Base-by-base conservation (phyloP, 2,329 filamentous ascomycete genomes). In the Fusarium sp. region DNA sequence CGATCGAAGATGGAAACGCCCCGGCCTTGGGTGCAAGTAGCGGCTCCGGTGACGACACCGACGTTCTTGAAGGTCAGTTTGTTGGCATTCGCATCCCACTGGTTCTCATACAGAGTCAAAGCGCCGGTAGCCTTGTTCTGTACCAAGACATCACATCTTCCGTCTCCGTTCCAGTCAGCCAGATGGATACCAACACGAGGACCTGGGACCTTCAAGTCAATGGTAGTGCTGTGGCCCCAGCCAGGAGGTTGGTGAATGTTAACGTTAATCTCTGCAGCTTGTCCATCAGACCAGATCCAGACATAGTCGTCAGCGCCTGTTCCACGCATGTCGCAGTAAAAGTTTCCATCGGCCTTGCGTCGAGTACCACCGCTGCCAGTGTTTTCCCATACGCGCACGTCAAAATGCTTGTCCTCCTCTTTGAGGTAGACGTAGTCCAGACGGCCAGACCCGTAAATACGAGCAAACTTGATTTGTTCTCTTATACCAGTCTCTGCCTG, bases 201-300 rank as follows among this genome's bases (percentile, higher is more conserved):
- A 5, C 48, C 31, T 1, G 48, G 39, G 15, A 44, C 39, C 7
- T 2, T 51, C 1, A 51, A 19, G 4, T 24, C 25, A 12, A 51
- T 22, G 12, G 10, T 15, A 7, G 19, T 51, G 5, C 1, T 8
- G 2, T 51, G 48, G 10, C 25, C 48, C 48, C 48, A 51, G 6
- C 24, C 31, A 13, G 48, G 48, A 4, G 48, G 48, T 0, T 39
- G 44, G 48, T 51, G 48, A 9, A 29, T 51, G 2, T 51, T 51
- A 10, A 24, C 48, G 7, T 51, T 51, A 15, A 51, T 44, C 24
- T 51, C 39, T 24, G 12, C 48, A 9, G 10, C 38, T 2, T 15
- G 39, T 2, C 48, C 48, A 7, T 51, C 48, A 24, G 44, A 39
- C 10, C 44, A 51, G 6, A 51, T 51, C 48, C 48, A 51, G 6